Evolutionary conservation across 805 yeast species (phyloP).

Genomic region (Starmerella kuoi): DNA sequence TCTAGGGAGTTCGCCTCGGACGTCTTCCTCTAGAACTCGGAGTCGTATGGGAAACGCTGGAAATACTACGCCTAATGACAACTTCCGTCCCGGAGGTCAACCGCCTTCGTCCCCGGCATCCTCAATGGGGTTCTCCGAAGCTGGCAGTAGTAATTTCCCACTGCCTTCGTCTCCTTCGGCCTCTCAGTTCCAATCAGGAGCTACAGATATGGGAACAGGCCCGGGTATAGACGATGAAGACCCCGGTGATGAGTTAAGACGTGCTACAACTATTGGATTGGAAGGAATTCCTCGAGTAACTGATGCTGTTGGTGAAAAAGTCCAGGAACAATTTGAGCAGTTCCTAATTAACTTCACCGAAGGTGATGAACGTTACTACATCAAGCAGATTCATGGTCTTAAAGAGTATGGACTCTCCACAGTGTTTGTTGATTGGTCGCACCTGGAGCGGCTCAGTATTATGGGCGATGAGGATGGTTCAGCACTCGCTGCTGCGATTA

Average conservation of each 20-base stretch:
- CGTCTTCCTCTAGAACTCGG: not conserved
- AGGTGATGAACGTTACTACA: constrained; percentile 40
- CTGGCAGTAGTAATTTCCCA: constrained; percentile 11
- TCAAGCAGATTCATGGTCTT: constrained; percentile 74
- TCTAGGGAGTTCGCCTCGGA: constrained; percentile 15
- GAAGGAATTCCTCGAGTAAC: constrained; percentile 61
- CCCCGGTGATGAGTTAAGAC: constrained; percentile 17
- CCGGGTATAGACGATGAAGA: constrained; percentile 7
- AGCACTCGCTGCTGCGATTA: constrained; percentile 75
- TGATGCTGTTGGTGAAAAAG: constrained; percentile 88
- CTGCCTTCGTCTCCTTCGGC: constrained; percentile 16
- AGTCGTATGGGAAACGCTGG: not conserved
- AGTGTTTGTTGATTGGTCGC: constrained; percentile 73
- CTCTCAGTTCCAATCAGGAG: constrained; percentile 4
- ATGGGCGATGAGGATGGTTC: constrained; percentile 39
- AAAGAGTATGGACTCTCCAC: constrained; percentile 62
- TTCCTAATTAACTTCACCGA: constrained; percentile 59
- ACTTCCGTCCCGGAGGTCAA: not conserved
- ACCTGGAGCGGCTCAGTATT: constrained; percentile 51
- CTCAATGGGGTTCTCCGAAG: constrained; percentile 14
- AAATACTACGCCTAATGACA: not conserved
- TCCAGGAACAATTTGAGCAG: constrained; percentile 77
- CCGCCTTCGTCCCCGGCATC: constrained; percentile 18
- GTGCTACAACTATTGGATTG: constrained; percentile 16
- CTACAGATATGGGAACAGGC: not conserved